These are phyloP conservation scores for Helotiales sp. DNA, from an alignment of 2,329 filamentous ascomycete species.

Conservation along the genomic window DNA sequence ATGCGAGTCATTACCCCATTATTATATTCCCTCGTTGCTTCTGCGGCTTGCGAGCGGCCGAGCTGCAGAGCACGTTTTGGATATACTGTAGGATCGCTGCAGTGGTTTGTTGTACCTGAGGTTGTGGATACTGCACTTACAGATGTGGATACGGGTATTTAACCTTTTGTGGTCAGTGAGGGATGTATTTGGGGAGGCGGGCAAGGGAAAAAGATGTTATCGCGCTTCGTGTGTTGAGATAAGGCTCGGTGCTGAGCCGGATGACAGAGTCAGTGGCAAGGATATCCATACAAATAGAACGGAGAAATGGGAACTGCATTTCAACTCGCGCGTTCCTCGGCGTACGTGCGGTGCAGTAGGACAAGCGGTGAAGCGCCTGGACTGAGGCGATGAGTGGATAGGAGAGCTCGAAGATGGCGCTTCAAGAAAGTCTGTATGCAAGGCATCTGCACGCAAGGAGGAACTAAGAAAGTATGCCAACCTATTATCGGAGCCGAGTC, in stretches of 20 bases:
- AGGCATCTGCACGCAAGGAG: background rate
- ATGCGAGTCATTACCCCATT: background rate
- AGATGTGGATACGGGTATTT: background rate
- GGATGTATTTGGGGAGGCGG: background rate
- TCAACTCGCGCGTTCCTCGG: too few relatives aligned
- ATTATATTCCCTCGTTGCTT: background rate
- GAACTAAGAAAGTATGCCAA: background rate
- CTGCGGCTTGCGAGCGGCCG: background rate
- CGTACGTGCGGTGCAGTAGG: background rate
- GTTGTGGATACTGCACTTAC: background rate
- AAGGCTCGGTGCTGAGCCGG: too few relatives aligned
- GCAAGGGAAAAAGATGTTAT: too few relatives aligned
- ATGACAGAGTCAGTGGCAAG: too few relatives aligned
- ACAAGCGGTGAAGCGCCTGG: background rate
- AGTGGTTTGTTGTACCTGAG: background rate
- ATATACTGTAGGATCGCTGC: too few relatives aligned
- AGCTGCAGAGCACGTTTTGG: constrained; percentile 2
- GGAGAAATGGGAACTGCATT: too few relatives aligned
- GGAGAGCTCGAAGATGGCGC: background rate
- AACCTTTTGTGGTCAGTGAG: background rate
- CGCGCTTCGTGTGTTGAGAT: too few relatives aligned
- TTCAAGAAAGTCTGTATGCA: background rate
- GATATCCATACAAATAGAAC: too few relatives aligned
- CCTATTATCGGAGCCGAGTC: background rate
- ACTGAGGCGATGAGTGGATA: background rate